Conservation (phyloP, 768 basidiomycete species). For the Pisolithus albus region DNA sequence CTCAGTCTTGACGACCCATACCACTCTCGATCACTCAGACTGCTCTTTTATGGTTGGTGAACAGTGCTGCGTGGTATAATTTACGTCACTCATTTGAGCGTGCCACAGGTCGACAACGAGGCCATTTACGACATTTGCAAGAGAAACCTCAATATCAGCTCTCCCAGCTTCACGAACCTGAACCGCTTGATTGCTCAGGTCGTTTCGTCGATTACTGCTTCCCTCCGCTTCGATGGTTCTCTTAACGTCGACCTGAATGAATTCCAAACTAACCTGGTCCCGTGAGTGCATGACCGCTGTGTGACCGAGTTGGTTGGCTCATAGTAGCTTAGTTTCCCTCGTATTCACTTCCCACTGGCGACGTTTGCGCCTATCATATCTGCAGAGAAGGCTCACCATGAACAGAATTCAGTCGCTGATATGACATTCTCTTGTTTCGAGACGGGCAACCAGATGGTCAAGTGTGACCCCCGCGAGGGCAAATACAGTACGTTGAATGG, state of each 20-base stretch:
- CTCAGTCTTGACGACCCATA: conserved; percentile 94
- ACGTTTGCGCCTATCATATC: conserved; percentile 95
- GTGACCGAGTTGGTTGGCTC: background rate
- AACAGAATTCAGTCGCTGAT: conserved; percentile 95
- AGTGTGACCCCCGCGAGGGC: conserved; percentile 74
- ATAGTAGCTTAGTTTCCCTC: conserved; percentile 65
- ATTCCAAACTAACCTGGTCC: conserved; percentile 98
- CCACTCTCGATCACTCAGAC: conserved; percentile 96
- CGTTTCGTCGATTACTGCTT: conserved; percentile 96
- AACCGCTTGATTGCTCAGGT: conserved; percentile 98
- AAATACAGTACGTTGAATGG: conserved; percentile 52
- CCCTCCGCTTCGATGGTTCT: conserved; percentile 61
- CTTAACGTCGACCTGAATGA: conserved; percentile 81
- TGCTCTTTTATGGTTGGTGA: conserved; percentile 92
- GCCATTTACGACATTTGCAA: conserved; percentile 77
- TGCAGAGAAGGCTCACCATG: conserved; percentile 89
- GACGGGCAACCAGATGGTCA: conserved; percentile 72
- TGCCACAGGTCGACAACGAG: conserved; percentile 69
- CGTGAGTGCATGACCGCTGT: conserved; percentile 46
- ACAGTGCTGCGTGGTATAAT: conserved; percentile 4
- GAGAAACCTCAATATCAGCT: conserved; percentile 78
- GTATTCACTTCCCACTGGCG: conserved; percentile 97
- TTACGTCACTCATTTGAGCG: conserved; percentile 3
- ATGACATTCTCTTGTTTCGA: conserved; percentile 94
- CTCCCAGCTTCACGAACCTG: conserved; percentile 90